A percentile compares a stretch with the other conserved stretches of the same genome.
Evolutionary conservation across 2,329 filamentous ascomycete species (phyloP).

Genomic region (Pseudocercospora vitis): DNA sequence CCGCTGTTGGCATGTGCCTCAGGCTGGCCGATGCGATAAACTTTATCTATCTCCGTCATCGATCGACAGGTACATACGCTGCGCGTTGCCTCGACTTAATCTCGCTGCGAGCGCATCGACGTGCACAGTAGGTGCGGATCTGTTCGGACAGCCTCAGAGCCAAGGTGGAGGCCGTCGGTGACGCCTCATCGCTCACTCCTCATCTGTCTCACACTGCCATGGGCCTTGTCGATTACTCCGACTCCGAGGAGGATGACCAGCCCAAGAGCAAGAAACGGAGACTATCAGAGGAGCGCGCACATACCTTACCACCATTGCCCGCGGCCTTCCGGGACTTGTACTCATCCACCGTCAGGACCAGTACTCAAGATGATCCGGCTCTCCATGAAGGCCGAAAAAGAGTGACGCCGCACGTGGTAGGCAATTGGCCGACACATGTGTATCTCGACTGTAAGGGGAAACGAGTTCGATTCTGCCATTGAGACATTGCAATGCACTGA

Average conservation of each 20-base stretch:
- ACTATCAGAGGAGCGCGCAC: conserved; percentile 5
- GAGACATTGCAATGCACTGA: conserved; percentile 18
- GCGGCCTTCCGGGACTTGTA: conserved; percentile 85
- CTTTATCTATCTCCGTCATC: conserved; percentile 10
- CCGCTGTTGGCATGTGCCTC: conserved; percentile 1
- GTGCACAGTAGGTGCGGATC: neutral
- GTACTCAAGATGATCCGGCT: conserved; percentile 75
- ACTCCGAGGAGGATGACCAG: conserved; percentile 40
- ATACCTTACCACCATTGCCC: conserved; percentile 61
- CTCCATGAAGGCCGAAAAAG: conserved; percentile 84
- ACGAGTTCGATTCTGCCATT: conserved; percentile 10
- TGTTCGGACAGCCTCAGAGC: neutral
- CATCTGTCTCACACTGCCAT: conserved; percentile 42
- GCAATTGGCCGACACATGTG: conserved; percentile 90
- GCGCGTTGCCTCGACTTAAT: neutral
- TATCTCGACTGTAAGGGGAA: conserved; percentile 81
- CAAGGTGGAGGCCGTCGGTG: neutral
- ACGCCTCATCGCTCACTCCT: neutral
- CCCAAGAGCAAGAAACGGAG: conserved; percentile 28
- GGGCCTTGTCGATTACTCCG: conserved; percentile 66
- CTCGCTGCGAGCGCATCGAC: neutral
- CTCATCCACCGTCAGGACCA: conserved; percentile 74
- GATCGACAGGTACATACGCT: neutral
- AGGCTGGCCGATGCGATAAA: conserved; percentile 1
- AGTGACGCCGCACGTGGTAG: conserved; percentile 77